phyloP scores from a whole-genome alignment of 257 asterid species.

The Solanum acaule region DNA sequence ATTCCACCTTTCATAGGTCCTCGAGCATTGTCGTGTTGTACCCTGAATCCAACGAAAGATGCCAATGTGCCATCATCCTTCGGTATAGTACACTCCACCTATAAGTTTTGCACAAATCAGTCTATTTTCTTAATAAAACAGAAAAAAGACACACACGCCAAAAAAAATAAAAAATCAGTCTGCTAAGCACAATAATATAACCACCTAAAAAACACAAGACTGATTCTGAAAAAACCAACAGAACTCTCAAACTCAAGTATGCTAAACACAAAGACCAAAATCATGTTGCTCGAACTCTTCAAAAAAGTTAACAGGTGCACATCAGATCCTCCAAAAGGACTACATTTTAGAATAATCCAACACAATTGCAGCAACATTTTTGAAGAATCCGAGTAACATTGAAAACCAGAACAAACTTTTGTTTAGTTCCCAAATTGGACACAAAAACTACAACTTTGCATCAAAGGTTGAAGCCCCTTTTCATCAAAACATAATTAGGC shows the following conservation, averaged over 20 bases:
- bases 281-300: not conserved
- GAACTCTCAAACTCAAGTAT: not conserved
- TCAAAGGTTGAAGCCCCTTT: not conserved
- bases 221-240: not conserved
- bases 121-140: not conserved
- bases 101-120: not conserved
- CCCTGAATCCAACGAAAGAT: conserved; percentile 81
- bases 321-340: not conserved
- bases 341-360: not conserved
- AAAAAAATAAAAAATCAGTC: too few species aligned
- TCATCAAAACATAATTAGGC: not conserved
- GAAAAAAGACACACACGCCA: not conserved
- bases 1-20: conserved; percentile 99
- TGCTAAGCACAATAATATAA: not conserved
- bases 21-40: conserved; percentile 89
- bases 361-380: not conserved
- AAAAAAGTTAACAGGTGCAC: not conserved
- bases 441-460: not conserved
- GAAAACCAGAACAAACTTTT: not conserved
- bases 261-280: not conserved
- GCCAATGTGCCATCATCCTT: conserved; percentile 88
- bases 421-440: not conserved
- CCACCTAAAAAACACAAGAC: not conserved
- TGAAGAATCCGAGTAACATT: not conserved
- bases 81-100: conserved; percentile 97